Evolutionary conservation across 768 basidiomycete genomes (phyloP), one percentile per base, ranked within the genome.

Genomic region (Boletus rex-veris): DNA sequence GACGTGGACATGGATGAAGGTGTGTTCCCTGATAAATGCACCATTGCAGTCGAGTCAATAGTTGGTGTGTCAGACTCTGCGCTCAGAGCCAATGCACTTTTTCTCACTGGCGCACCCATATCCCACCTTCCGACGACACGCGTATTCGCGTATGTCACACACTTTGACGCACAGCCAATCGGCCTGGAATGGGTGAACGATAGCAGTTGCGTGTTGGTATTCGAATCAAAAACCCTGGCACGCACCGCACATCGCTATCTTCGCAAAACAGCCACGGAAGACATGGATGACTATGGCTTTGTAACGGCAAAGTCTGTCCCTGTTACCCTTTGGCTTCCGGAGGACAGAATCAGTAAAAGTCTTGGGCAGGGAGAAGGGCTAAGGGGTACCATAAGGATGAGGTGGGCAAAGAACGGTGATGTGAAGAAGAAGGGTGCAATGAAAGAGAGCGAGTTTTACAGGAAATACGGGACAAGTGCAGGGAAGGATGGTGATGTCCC

Each of bases 161-260:
- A 92, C 60, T 90, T 88, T 62, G 85, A 88, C 44, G 77, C 83
- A 1, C 75, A 80, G 18, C 90, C 90, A 0, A 77, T 90, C 57
- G 90, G 80, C 8, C 73, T 93, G 8, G 91, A 93, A 72, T 93
- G 91, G 91, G 79, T 93, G 18, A 84, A 91, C 67, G 91, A 93
- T 71, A 85, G 75, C 21, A 90, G 87, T 24, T 92, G 89, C 60
- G 79, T 93, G 4, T 74, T 92, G 47, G 86, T 93, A 40, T 93
- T 90, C 64, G 71, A 78, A 30, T 77, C 80, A 37, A 81, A 77
- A 47, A 55, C 71, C 36, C 68, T 75, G 12, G 89, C 89, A 12
- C 77, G 79, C 24, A 60, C 71, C 2, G 85, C 81, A 2, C 77
- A 79, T 58, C 69, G 73, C 11, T 64, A 63, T 19, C 75, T 90